A percentile compares a stretch with the other conserved stretches of the same genome.
Conservation (phyloP, 495 filamentous ascomycete genomes). For the Penicillium cataractarum region DNA sequence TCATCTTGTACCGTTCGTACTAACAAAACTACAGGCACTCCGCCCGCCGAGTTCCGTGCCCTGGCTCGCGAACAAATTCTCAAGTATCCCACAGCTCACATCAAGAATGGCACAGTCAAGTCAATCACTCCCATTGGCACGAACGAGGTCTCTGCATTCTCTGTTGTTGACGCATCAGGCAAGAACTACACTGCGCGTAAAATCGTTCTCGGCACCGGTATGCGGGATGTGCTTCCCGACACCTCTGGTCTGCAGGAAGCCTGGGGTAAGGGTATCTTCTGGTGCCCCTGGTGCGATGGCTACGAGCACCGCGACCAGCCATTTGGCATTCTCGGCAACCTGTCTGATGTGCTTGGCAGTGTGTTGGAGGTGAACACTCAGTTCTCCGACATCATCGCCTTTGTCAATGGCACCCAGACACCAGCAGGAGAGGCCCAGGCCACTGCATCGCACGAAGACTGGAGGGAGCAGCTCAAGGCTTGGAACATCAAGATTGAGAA, state of each 20-base stretch:
- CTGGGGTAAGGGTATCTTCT: conserved; percentile 62
- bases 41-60: conserved; percentile 53
- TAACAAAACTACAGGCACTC: conserved; percentile 43
- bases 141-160: conserved; percentile 47
- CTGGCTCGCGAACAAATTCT: conserved; percentile 55
- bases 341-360: conserved; percentile 45
- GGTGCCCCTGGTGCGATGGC: conserved; percentile 67
- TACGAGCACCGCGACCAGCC: conserved; percentile 60
- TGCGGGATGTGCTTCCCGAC: conserved; percentile 55
- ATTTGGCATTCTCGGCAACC: conserved; percentile 52
- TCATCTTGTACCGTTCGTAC: background rate
- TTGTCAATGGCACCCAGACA: conserved; percentile 60
- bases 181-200: conserved; percentile 49
- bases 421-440: conserved; percentile 40
- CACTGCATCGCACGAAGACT: conserved; percentile 42
- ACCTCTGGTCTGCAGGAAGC: conserved; percentile 54
- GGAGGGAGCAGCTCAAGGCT: conserved; percentile 48
- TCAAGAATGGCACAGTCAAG: conserved; percentile 55
- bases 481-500: conserved; percentile 58
- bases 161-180: conserved; percentile 38
- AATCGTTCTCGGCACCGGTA: conserved; percentile 58
- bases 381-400: conserved; percentile 45
- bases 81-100: conserved; percentile 49
- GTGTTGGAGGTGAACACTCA: conserved; percentile 55
- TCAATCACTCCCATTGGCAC: conserved; percentile 40